phyloP scores from a whole-genome alignment of 2,329 filamentous ascomycete genomes.

The Ophiocordyceps camponoti-rufipedis region DNA sequence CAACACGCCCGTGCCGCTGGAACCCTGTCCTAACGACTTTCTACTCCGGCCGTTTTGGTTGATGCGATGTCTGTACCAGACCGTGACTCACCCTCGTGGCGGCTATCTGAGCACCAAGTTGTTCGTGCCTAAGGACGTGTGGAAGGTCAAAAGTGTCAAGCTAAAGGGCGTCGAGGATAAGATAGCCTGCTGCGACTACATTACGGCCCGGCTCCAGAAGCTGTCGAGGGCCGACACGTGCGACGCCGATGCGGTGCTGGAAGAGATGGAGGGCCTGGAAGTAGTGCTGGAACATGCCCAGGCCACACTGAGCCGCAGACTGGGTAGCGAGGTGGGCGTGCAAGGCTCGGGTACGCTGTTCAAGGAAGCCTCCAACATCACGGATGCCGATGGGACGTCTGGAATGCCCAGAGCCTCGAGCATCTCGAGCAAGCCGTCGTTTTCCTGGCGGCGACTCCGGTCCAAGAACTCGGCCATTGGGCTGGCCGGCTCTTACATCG shows the following conservation, averaged over 20 bases:
- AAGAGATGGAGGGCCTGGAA: constrained; percentile 87
- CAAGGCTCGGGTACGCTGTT: constrained; percentile 57
- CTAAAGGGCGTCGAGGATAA: constrained; percentile 87
- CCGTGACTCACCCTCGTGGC: constrained; percentile 74
- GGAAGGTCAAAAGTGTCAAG: constrained; percentile 87
- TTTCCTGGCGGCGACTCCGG: constrained; percentile 78
- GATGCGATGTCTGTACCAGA: constrained; percentile 88
- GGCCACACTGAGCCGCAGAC: constrained; percentile 54
- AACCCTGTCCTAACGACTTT: constrained; percentile 79
- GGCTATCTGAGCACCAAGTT: constrained; percentile 84
- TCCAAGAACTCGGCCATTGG: constrained; percentile 69
- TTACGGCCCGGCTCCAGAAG: constrained; percentile 77
- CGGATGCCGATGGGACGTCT: constrained; percentile 24
- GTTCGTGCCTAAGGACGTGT: constrained; percentile 83
- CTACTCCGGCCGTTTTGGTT: constrained; percentile 95
- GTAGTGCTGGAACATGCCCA: constrained; percentile 75
- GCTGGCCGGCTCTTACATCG: constrained; percentile 29
- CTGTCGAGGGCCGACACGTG: constrained; percentile 69
- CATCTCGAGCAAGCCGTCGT: constrained; percentile 52
- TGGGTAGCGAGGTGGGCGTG: constrained; percentile 85
- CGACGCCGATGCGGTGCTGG: constrained; percentile 79
- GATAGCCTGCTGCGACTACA: constrained; percentile 72
- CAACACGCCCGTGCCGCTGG: constrained; percentile 59
- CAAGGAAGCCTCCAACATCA: constrained; percentile 40
- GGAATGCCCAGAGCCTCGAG: constrained; percentile 36